Conservation (phyloP, 345 rosid genomes). For the Pistacia atlantica region DNA sequence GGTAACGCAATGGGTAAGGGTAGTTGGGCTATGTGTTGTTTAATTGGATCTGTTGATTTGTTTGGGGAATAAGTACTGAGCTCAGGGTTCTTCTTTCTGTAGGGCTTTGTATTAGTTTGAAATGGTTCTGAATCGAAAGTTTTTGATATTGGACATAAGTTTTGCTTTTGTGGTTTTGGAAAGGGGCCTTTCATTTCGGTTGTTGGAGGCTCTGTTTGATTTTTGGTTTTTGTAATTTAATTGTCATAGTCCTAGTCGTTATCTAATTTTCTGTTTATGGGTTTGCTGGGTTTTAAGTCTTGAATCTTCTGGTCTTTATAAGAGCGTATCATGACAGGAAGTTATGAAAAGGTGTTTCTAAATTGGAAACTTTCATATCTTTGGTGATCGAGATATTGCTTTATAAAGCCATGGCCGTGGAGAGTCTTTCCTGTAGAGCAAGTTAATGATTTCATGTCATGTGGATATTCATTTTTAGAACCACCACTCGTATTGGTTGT, state of each 20-base stretch:
- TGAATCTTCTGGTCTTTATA: not conserved
- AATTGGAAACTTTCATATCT: not conserved
- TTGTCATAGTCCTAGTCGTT: not conserved
- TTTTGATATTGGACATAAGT: not conserved
- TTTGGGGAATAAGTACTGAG: not conserved
- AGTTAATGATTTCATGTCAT: not conserved
- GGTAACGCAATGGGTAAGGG: not conserved
- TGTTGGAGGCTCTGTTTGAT: not conserved
- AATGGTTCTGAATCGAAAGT: not conserved
- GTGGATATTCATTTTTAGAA: not conserved
- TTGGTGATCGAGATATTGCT: not conserved
- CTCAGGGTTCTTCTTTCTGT: no score
- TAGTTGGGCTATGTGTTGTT: not conserved
- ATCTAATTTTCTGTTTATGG: not conserved
- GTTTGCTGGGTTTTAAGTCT: not conserved
- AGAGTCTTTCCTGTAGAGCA: no score
- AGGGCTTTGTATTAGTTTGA: not conserved
- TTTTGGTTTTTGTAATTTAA: not conserved
- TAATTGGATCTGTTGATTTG: conserved; percentile 11
- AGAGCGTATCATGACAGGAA: no score
- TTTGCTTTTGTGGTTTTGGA: not conserved
- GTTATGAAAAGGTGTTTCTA: no score
- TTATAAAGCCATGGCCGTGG: no score
- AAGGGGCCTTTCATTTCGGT: not conserved
- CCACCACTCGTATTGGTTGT: no score